These are phyloP conservation scores for Porphyrellus cyaneotinctus DNA, from an alignment of 768 basidiomycete species.

Conservation along the genomic window DNA sequence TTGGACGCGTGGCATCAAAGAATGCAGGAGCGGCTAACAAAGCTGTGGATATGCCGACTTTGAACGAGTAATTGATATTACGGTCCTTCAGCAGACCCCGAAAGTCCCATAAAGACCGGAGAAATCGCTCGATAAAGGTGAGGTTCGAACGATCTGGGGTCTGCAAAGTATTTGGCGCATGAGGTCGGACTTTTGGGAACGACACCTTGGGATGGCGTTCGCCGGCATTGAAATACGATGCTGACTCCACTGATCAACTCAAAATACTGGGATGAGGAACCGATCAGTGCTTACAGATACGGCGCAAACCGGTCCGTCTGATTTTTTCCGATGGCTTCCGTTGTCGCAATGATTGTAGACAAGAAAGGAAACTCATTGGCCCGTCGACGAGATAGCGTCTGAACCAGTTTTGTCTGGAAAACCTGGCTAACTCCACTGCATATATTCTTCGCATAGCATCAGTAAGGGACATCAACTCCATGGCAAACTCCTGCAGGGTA, in stretches of 20 bases:
- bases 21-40: conserved; percentile 87
- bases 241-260: conserved; percentile 27
- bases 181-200: conserved; percentile 79
- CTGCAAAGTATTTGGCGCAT: conserved; percentile 83
- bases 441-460: conserved; percentile 83
- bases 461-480: conserved; percentile 75
- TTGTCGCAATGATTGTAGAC: conserved; percentile 16
- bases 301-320: conserved; percentile 25
- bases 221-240: conserved; percentile 51
- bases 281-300: conserved; percentile 40
- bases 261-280: neutral
- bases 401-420: conserved; percentile 37
- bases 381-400: conserved; percentile 31
- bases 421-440: conserved; percentile 52
- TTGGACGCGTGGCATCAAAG: conserved; percentile 68
- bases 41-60: conserved; percentile 79
- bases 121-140: conserved; percentile 55
- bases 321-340: conserved; percentile 12
- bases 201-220: conserved; percentile 48
- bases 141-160: conserved; percentile 64
- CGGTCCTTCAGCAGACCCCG: conserved; percentile 62
- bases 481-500: conserved; percentile 90
- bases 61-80: conserved; percentile 84
- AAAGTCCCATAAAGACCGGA: conserved; percentile 70
- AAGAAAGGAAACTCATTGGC: conserved; percentile 22